A percentile compares a stretch with the other conserved stretches of the same genome.
Conservation (phyloP, 2,329 filamentous ascomycete species). For the Neocatenulostroma microsporum region DNA sequence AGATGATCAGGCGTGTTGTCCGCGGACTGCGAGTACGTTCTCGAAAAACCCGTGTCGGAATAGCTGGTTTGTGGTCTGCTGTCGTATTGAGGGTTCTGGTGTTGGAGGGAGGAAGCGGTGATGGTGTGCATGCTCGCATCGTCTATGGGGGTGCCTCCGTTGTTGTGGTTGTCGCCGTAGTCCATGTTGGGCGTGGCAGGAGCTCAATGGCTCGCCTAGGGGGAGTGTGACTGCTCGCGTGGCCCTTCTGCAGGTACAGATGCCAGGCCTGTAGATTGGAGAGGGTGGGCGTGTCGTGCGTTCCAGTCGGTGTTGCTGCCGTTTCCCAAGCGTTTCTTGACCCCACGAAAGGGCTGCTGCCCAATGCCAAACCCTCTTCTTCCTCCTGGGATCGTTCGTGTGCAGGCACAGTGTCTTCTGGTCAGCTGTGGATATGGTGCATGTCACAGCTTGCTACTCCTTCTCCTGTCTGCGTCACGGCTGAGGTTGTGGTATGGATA, state of each 20-base stretch:
- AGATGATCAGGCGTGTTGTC: conserved; percentile 33
- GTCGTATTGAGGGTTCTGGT: conserved; percentile 31
- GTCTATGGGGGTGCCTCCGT: conserved; percentile 30
- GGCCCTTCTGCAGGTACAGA: conserved; percentile 5
- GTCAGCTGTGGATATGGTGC: too few relatives aligned
- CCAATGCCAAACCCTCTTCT: too few relatives aligned
- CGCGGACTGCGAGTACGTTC: conserved; percentile 36
- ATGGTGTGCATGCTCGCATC: conserved; percentile 44
- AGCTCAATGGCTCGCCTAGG: conserved; percentile 2
- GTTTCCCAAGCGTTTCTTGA: too few relatives aligned
- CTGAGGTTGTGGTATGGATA: conserved; percentile 1
- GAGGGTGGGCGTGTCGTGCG: too few relatives aligned
- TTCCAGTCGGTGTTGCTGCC: too few relatives aligned
- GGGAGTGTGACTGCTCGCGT: conserved; percentile 1
- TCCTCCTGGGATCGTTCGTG: too few relatives aligned
- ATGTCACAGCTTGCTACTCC: too few relatives aligned
- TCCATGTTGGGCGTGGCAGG: conserved; percentile 13
- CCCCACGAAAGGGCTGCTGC: too few relatives aligned
- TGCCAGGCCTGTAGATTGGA: too few relatives aligned
- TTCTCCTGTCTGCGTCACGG: too few relatives aligned
- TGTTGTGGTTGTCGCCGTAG: conserved; percentile 11
- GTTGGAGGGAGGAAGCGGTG: conserved; percentile 34
- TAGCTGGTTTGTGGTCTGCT: conserved; percentile 46
- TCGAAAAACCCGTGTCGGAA: conserved; percentile 42
- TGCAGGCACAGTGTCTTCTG: too few relatives aligned